A percentile compares a stretch with the other conserved stretches of the same genome.
These are phyloP conservation scores for Talaromyces funiculosus DNA, from an alignment of 2,329 filamentous ascomycete species.

Conservation along the genomic window DNA sequence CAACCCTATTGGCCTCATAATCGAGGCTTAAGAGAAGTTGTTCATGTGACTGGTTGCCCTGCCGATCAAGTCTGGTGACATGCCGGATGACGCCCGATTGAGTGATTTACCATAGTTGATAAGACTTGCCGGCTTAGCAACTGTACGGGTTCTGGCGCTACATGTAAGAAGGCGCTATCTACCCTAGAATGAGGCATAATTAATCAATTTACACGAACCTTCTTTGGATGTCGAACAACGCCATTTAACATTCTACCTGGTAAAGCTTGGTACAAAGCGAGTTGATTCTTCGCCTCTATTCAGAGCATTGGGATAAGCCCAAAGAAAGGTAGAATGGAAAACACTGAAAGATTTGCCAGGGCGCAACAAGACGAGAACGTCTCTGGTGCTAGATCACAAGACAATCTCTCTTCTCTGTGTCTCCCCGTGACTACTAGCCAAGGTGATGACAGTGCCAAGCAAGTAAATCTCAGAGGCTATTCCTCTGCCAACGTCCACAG, in stretches of 20 bases:
- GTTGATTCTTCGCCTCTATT: no score
- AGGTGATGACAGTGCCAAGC: neutral
- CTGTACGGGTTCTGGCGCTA: no score
- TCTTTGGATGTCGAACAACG: neutral
- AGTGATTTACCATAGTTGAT: neutral
- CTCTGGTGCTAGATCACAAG: neutral
- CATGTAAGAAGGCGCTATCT: neutral
- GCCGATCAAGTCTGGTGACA: neutral
- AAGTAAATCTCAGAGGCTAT: neutral
- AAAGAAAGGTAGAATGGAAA: neutral
- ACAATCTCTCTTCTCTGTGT: neutral
- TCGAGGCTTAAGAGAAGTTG: neutral
- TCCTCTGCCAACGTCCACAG: slow-evolving; percentile 34
- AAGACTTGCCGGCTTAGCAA: neutral
- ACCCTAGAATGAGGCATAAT: neutral
- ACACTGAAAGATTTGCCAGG: neutral
- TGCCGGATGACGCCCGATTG: neutral
- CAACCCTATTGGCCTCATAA: neutral
- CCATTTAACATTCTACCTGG: no score
- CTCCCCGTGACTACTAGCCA: neutral
- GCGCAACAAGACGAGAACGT: neutral
- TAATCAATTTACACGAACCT: neutral
- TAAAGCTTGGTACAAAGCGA: no score
- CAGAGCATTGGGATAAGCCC: neutral
- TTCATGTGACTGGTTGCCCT: neutral